Evolutionary conservation across 129 eudicot genomes (phyloP), one percentile per base, ranked within the genome.

Genomic region (Dittrichia graveolens): DNA sequence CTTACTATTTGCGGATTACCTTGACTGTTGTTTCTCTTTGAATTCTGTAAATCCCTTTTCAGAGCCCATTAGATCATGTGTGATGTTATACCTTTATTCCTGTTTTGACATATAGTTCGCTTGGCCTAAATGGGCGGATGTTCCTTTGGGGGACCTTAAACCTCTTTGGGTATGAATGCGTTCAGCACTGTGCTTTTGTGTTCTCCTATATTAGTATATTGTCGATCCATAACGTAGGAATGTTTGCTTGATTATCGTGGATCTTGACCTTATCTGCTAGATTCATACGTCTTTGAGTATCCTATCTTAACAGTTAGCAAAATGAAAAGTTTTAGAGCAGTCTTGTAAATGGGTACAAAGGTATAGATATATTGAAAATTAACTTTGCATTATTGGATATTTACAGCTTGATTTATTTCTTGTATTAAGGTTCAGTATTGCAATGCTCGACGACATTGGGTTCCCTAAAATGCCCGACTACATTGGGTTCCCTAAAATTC

Each of bases 371-470:
- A 15, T n/a, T n/a, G 14, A 68, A 49, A 18, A 35, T 7, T 49
- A 34, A 50, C 73, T 40, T 68, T 40, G 37, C 18, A 7, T 13
- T 35, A 7, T 46, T 67, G 59, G 44, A 47, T 46, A 47, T 67
- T 14, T 68, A 5, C 14, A 31, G 7, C 45, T 37, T 47, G 10
- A 1, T 49, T 37, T 14, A 37, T n/a, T 0, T 34, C 35, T 37
- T 7, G 47, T 57, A 44, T n/a, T 37, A 13, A 60, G 59, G 61
- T 61, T 18, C 24, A 16, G 7, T 47, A 61, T 58, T 3, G 43
- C 61, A 61, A 48, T 72, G 76, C 15, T n/a, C 58, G 31, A 57
- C 40, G 10, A 10, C 64, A 58, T 61, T 73, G 38, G 45, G 41
- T n/a, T 13, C 45, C 15, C 34, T 31, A n/a, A n/a, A 61, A 47